phyloP scores from a whole-genome alignment of 2,329 filamentous ascomycete species.

The Pseudocercospora vitis region DNA sequence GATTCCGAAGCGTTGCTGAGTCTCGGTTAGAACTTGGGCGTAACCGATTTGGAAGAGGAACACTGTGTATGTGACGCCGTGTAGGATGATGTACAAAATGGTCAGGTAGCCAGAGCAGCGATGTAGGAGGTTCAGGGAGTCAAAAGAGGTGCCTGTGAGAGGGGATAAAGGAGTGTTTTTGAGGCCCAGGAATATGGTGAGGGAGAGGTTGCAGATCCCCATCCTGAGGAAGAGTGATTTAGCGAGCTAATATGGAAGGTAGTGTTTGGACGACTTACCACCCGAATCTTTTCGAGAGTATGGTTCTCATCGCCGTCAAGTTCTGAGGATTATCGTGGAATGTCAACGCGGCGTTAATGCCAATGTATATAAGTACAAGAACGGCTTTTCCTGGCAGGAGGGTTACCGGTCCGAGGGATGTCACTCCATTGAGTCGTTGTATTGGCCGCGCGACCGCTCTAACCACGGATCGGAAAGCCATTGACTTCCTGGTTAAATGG shows the following conservation, averaged over 20 bases:
- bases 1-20: constrained; percentile 23
- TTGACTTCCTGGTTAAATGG: constrained; percentile 7
- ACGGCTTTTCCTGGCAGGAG: constrained; percentile 12
- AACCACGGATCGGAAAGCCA: neutral
- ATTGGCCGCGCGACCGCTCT: constrained; percentile 5
- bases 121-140: constrained; percentile 30
- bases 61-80: constrained; percentile 23
- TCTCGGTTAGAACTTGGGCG: neutral
- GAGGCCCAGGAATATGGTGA: constrained; percentile 29
- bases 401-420: constrained; percentile 9
- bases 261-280: constrained; percentile 21
- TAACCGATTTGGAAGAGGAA: neutral
- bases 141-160: constrained; percentile 28
- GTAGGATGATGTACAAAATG: constrained; percentile 25
- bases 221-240: constrained; percentile 25
- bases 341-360: constrained; percentile 23
- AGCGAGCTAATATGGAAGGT: too few species aligned
- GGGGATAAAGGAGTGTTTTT: constrained; percentile 33
- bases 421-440: constrained; percentile 1
- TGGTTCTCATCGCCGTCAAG: constrained; percentile 16
- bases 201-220: constrained; percentile 28
- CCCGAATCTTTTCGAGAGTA: constrained; percentile 30
- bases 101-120: constrained; percentile 29
- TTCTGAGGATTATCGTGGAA: constrained; percentile 23
- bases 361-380: constrained; percentile 19